Percentiles rank a stretch among this genome's conserved stretches.
Evolutionary conservation across 225 moss, liverwort and hornwort species (phyloP).

Genomic region (Thuidium tamariscinum): DNA sequence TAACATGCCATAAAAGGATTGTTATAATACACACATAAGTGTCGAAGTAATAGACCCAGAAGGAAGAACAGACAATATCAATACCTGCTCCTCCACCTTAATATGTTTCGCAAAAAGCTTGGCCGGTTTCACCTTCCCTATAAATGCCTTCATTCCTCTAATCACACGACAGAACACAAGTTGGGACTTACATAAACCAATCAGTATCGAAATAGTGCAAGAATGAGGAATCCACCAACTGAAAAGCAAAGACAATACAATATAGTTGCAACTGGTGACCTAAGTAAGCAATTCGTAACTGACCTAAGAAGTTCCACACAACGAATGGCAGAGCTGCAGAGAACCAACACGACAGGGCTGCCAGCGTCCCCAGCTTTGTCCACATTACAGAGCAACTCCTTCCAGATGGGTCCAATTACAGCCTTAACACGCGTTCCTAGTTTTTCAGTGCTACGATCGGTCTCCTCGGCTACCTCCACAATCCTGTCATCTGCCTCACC

Average conservation of each 20-base stretch:
- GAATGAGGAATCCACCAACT: not conserved
- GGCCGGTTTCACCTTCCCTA: conserved; percentile 50
- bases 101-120: conserved; percentile 86
- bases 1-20: not conserved
- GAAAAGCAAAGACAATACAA: not conserved
- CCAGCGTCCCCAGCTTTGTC: conserved; percentile 27
- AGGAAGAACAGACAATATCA: not conserved
- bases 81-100: conserved; percentile 80
- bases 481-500: conserved; percentile 39
- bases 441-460: conserved; percentile 53
- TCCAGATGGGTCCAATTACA: conserved; percentile 54
- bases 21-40: not conserved
- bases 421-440: conserved; percentile 48
- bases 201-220: not conserved
- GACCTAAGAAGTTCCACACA: conserved; percentile 84
- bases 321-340: conserved; percentile 75
- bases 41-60: not conserved
- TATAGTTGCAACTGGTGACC: not conserved
- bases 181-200: not conserved
- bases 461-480: conserved; percentile 48
- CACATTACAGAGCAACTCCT: conserved; percentile 45
- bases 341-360: conserved; percentile 60
- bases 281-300: not conserved
- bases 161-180: not conserved
- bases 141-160: conserved; percentile 64